A percentile compares a stretch with the other conserved stretches of the same genome.
These are phyloP conservation scores for Dioscorea zingiberensis DNA, from an alignment of 106 monocot species.

Conservation along the genomic window DNA sequence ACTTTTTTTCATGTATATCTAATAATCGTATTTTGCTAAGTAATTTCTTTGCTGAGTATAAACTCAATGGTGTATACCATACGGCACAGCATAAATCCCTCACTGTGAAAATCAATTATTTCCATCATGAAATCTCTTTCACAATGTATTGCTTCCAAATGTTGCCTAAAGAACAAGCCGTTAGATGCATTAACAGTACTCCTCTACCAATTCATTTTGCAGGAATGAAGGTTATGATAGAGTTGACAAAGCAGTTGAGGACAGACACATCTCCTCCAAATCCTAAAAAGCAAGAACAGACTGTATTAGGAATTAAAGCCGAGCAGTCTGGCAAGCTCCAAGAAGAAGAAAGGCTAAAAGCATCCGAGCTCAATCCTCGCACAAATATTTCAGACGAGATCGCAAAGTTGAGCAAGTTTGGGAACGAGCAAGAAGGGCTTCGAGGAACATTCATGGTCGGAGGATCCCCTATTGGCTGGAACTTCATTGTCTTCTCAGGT, in stretches of 20 bases:
- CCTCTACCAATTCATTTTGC: background rate
- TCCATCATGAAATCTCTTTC: too few species aligned
- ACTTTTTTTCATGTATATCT: too few species aligned
- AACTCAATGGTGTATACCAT: too few species aligned
- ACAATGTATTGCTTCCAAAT: too few species aligned
- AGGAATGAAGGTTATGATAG: slow-evolving; percentile 26
- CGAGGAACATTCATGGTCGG: slow-evolving; percentile 10
- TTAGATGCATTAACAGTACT: too few species aligned
- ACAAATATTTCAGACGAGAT: background rate
- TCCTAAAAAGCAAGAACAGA: background rate
- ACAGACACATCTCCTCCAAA: background rate
- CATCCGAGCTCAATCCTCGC: too few species aligned
- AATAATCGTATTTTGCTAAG: too few species aligned
- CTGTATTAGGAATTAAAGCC: background rate
- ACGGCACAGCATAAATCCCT: too few species aligned
- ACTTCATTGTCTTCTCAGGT: slow-evolving; percentile 12
- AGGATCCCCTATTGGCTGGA: slow-evolving; percentile 28
- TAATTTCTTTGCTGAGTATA: too few species aligned
- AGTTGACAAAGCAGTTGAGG: slow-evolving; percentile 18
- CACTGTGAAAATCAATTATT: too few species aligned
- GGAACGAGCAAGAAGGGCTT: background rate
- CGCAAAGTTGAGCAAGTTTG: background rate
- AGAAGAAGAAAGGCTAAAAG: background rate
- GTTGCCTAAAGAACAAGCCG: too few species aligned
- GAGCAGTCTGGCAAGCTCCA: background rate